Percentiles rank a stretch among this genome's conserved stretches.
phyloP scores from a whole-genome alignment of 805 yeast genomes.

The Suhomyces emberorum region DNA sequence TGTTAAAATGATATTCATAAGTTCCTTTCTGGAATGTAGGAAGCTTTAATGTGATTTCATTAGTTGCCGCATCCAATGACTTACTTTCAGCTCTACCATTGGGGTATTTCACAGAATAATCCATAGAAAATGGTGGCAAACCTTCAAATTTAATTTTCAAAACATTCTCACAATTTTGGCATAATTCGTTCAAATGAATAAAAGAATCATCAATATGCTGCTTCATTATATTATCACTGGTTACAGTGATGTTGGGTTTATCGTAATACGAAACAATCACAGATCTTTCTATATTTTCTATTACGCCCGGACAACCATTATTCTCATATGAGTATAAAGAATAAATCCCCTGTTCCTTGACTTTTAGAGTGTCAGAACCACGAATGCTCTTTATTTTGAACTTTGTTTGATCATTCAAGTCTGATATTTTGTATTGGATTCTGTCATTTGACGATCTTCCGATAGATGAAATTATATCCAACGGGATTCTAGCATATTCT shows the following conservation, averaged over 20 bases:
- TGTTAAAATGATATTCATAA: constrained; percentile 58
- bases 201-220: constrained; percentile 24
- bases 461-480: constrained; percentile 32
- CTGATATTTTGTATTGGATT: constrained; percentile 28
- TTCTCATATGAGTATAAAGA: constrained; percentile 36
- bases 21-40: constrained; percentile 50
- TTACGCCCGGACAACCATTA: constrained; percentile 45
- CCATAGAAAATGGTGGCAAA: constrained; percentile 63
- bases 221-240: constrained; percentile 14
- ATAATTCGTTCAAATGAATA: constrained; percentile 25
- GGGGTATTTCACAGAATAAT: constrained; percentile 61
- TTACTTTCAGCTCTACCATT: constrained; percentile 43
- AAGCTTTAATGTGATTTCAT: constrained; percentile 32
- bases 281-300: constrained; percentile 17
- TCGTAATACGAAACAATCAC: constrained; percentile 21
- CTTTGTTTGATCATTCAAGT: constrained; percentile 21
- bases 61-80: constrained; percentile 28
- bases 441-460: constrained; percentile 27
- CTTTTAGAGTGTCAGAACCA: constrained; percentile 20
- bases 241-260: constrained; percentile 23
- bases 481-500: constrained; percentile 53
- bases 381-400: constrained; percentile 9
- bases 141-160: constrained; percentile 48
- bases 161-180: constrained; percentile 27
- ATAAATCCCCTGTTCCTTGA: constrained; percentile 44